A percentile compares a stretch with the other conserved stretches of the same genome.
phyloP scores from a whole-genome alignment of 1,284 basidiomycete species.

The Cryptococcus sp. region DNA sequence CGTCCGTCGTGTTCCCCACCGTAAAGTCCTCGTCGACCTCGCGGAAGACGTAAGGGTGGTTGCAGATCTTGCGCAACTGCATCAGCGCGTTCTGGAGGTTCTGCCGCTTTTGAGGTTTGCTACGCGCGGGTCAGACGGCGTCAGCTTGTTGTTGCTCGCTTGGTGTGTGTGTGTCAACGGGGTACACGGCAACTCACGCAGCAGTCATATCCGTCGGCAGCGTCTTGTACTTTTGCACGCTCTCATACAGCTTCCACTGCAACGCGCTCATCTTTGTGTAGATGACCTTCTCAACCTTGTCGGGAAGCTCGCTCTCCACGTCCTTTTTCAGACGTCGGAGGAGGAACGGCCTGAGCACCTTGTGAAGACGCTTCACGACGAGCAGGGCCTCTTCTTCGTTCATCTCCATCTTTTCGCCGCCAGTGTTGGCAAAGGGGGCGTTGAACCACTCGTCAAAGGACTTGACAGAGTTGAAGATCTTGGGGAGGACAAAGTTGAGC shows the following conservation, averaged over 20 bases:
- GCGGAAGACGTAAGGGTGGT: conserved; percentile 94
- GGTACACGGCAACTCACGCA: no score
- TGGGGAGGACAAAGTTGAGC: conserved; percentile 96
- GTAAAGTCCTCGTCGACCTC: conserved; percentile 68
- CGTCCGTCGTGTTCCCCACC: conserved; percentile 65
- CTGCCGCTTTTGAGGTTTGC: conserved; percentile 40
- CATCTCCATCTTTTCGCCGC: conserved; percentile 96
- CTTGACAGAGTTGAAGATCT: conserved; percentile 99
- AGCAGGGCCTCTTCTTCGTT: conserved; percentile 99
- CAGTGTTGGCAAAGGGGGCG: conserved; percentile 97
- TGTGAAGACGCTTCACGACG: conserved; percentile 96
- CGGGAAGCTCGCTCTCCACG: conserved; percentile 93
- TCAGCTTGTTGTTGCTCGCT: no score
- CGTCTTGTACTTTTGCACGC: conserved; percentile 70
- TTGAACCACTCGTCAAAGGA: conserved; percentile 99
- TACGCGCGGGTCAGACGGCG: conserved; percentile 32
- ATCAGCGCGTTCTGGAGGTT: conserved; percentile 92
- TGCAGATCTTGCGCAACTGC: conserved; percentile 99
- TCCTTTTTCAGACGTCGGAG: conserved; percentile 96
- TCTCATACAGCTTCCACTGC: conserved; percentile 92
- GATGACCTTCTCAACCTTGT: conserved; percentile 99
- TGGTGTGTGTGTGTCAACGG: no score
- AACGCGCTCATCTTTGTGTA: conserved; percentile 95
- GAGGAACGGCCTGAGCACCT: conserved; percentile 91
- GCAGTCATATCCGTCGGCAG: conserved; percentile 43